Conservation (phyloP, 495 filamentous ascomycete species). For the Neurospora cerealis region DNA sequence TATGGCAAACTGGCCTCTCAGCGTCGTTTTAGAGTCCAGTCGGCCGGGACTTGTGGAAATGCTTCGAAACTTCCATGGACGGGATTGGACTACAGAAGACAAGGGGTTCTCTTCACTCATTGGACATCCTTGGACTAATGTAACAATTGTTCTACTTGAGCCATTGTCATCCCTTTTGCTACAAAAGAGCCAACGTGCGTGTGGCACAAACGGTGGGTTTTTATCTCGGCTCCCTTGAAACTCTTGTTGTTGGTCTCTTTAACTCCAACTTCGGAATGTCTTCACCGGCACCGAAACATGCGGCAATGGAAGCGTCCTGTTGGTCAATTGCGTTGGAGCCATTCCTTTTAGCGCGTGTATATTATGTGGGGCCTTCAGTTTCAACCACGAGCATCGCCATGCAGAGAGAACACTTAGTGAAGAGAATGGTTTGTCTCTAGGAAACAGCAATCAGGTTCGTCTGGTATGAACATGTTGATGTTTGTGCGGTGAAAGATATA, state of each 20-base stretch:
- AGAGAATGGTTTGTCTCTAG: not conserved
- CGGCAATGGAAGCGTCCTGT: not conserved
- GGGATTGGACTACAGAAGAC: not conserved
- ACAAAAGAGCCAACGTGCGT: not conserved
- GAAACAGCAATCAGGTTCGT: not conserved
- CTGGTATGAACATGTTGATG: not conserved
- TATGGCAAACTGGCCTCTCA: slow-evolving; percentile 9
- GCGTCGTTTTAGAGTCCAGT: slow-evolving; percentile 2
- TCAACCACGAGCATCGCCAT: not conserved
- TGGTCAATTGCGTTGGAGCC: not conserved
- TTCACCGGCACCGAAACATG: not conserved
- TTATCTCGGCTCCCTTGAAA: not conserved
- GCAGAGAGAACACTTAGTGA: not conserved
- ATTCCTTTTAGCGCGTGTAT: not conserved
- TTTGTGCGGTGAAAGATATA: not conserved
- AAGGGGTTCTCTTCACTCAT: not conserved
- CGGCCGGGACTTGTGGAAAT: slow-evolving; percentile 8
- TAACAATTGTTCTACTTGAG: not conserved
- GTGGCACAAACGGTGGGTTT: not conserved
- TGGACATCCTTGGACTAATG: not conserved
- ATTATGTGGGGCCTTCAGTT: not conserved
- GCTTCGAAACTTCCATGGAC: slow-evolving; percentile 19
- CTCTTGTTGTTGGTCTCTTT: not conserved
- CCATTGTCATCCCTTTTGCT: not conserved
- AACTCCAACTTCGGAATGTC: not conserved